phyloP scores from a whole-genome alignment of 2,329 filamentous ascomycete species.

The Alternaria viburni region DNA sequence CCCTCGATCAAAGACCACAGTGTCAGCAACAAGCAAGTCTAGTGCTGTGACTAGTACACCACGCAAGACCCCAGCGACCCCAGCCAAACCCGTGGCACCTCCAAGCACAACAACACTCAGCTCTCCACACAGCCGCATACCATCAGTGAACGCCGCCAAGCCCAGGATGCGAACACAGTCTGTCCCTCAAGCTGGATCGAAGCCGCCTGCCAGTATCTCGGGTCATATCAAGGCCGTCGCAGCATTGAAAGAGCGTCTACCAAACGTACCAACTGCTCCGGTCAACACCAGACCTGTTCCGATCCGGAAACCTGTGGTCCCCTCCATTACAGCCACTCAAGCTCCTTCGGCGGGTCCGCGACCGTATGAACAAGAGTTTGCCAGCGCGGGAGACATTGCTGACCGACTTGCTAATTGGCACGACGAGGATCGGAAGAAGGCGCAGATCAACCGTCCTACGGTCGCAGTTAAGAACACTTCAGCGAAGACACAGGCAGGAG shows the following conservation, averaged over 20 bases:
- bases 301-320: background rate
- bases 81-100: background rate
- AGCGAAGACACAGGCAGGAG: background rate
- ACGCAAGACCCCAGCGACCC: background rate
- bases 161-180: background rate
- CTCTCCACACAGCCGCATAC: background rate
- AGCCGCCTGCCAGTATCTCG: background rate
- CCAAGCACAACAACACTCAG: background rate
- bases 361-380: constrained; percentile 10
- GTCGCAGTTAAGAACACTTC: background rate
- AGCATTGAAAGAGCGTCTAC: background rate
- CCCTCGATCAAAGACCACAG: background rate
- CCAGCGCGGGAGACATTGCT: constrained; percentile 21
- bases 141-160: background rate
- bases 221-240: background rate
- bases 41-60: background rate
- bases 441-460: background rate
- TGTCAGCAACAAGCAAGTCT: background rate
- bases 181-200: background rate
- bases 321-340: background rate
- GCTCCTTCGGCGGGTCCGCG: background rate
- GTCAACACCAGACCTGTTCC: background rate
- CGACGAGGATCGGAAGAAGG: constrained; percentile 6
- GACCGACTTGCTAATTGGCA: constrained; percentile 23
- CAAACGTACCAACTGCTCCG: background rate